Conservation (phyloP, 768 basidiomycete species). For the Leccinum variicolor region DNA sequence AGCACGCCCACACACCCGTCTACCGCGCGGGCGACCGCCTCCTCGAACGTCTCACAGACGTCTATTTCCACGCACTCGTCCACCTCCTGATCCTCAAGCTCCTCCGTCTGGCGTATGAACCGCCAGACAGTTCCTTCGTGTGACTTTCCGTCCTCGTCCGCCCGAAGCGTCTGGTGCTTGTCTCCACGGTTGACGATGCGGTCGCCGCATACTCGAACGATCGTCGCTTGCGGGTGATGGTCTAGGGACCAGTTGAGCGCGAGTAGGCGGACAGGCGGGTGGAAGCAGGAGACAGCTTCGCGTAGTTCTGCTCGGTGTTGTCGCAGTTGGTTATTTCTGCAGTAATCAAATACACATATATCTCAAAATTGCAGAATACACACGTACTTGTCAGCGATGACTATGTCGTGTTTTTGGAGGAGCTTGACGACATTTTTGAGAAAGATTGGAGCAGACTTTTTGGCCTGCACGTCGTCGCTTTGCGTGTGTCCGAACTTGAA, state of each 20-base stretch:
- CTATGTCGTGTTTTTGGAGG: slow-evolving; percentile 64
- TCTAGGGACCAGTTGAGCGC: slow-evolving; percentile 76
- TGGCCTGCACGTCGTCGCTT: slow-evolving; percentile 81
- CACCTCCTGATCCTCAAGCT: slow-evolving; percentile 60
- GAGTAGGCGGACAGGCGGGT: slow-evolving; percentile 66
- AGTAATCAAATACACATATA: neutral
- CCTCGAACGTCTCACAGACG: slow-evolving; percentile 50
- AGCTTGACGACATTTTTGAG: slow-evolving; percentile 66
- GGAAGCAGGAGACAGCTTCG: slow-evolving; percentile 41
- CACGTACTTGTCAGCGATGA: slow-evolving; percentile 88
- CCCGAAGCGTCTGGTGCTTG: slow-evolving; percentile 80
- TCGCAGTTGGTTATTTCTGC: slow-evolving; percentile 84
- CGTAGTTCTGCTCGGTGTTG: slow-evolving; percentile 77
- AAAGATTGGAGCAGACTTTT: slow-evolving; percentile 70
- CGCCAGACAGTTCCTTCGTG: slow-evolving; percentile 84
- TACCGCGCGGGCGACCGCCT: slow-evolving; percentile 55
- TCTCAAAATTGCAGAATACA: neutral
- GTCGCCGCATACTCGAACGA: slow-evolving; percentile 75
- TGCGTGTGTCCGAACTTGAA: slow-evolving; percentile 92
- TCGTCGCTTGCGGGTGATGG: slow-evolving; percentile 48
- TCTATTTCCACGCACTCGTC: slow-evolving; percentile 69
- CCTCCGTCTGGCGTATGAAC: slow-evolving; percentile 67
- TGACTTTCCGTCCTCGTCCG: slow-evolving; percentile 43
- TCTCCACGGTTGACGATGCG: slow-evolving; percentile 74
- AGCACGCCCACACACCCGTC: slow-evolving; percentile 55